phyloP scores from a whole-genome alignment of 345 rosid species.

The Crucihimalaya himalaica region DNA sequence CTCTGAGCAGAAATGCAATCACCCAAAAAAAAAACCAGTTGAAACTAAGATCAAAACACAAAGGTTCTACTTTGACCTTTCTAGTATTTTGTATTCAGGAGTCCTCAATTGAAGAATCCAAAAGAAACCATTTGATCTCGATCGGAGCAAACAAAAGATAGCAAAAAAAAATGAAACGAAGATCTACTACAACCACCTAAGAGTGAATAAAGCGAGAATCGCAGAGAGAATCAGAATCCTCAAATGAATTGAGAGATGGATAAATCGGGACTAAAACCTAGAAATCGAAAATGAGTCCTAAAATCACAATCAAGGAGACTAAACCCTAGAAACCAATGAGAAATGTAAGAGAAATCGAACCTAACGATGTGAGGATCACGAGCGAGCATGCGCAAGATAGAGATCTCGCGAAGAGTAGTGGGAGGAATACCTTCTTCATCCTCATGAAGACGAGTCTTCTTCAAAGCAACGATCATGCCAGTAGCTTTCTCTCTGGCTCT shows the following conservation, averaged over 20 bases:
- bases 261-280: not conserved
- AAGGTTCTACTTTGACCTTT: not conserved
- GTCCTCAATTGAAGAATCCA: not conserved
- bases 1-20: not conserved
- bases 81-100: not conserved
- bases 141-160: not conserved
- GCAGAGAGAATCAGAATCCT: not conserved
- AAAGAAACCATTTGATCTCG: not conserved
- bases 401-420: conserved; percentile 97
- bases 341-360: conserved; percentile 23
- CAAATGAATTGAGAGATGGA: not conserved
- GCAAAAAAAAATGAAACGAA: not conserved
- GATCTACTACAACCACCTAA: not conserved
- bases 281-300: not conserved
- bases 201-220: not conserved
- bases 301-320: not conserved
- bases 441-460: conserved; percentile 98
- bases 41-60: not conserved
- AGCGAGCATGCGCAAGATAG: conserved; percentile 98
- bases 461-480: conserved; percentile 83
- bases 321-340: not conserved
- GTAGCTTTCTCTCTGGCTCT: conserved; percentile 94
- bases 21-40: not conserved
- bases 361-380: conserved; percentile 91
- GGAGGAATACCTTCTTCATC: conserved; percentile 99